phyloP scores from a whole-genome alignment of 129 eudicot genomes.

The Solidago caesia region DNA sequence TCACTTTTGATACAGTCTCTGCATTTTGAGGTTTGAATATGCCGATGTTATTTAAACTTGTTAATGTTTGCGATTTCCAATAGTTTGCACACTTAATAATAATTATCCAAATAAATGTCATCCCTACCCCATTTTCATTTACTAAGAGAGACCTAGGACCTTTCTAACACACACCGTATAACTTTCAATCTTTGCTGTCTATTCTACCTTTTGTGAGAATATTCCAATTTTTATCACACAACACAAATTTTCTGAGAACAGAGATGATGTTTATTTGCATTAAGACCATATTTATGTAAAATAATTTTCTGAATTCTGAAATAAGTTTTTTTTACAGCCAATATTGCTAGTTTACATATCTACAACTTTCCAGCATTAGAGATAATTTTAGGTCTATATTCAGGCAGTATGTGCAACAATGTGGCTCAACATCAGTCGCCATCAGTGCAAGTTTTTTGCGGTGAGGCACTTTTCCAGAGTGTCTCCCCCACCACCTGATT shows the following conservation, averaged over 20 bases:
- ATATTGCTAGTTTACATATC: constrained; percentile 5
- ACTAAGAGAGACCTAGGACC: not conserved
- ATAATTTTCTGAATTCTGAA: not conserved
- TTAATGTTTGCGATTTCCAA: not conserved
- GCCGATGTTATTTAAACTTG: not conserved
- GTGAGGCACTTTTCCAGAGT: constrained; percentile 51
- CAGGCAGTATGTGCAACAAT: constrained; percentile 34
- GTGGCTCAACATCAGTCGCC: constrained; percentile 31
- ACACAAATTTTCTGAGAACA: not conserved
- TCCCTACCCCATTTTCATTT: not conserved
- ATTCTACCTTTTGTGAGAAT: too few relatives aligned
- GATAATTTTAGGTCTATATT: not conserved
- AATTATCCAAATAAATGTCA: not conserved
- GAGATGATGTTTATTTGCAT: not conserved
- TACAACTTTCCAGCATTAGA: too few relatives aligned
- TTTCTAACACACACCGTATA: not conserved
- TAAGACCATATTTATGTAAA: not conserved
- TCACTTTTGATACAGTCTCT: constrained; percentile 8
- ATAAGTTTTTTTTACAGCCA: not conserved
- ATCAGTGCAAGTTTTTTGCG: constrained; percentile 5
- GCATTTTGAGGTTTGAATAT: constrained; percentile 20
- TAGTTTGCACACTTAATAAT: not conserved
- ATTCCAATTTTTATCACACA: not conserved
- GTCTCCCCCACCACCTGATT: constrained; percentile 50
- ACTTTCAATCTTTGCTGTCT: too few relatives aligned